Evolutionary conservation across 2,329 filamentous ascomycete species (phyloP).

Genomic region (Monosporascus sp.): DNA sequence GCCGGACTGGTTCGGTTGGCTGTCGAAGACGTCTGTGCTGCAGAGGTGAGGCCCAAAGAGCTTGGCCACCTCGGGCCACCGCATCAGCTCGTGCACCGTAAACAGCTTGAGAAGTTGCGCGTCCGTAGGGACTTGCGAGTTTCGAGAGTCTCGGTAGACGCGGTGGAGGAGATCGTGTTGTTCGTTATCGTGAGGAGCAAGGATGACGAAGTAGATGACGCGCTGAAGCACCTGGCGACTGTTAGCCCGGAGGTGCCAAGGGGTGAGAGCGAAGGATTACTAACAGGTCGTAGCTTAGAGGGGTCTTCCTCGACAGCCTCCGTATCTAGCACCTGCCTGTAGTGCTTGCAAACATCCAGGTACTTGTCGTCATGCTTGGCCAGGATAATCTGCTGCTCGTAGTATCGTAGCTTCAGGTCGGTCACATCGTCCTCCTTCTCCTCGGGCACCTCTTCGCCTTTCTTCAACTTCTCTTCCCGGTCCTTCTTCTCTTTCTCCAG

Average conservation of each 20-base stretch:
- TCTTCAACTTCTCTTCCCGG: constrained; percentile 76
- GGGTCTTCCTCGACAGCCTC: constrained; percentile 90
- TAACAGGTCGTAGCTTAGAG: constrained; percentile 76
- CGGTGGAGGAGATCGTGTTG: constrained; percentile 96
- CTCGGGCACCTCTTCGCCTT: constrained; percentile 72
- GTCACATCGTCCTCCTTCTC: constrained; percentile 86
- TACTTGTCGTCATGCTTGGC: constrained; percentile 98
- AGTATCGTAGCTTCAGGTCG: constrained; percentile 91
- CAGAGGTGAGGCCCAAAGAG: constrained; percentile 85
- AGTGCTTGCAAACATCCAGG: constrained; percentile 95
- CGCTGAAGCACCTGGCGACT: constrained; percentile 71
- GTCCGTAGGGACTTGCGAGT: constrained; percentile 71
- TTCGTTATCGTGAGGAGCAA: constrained; percentile 96
- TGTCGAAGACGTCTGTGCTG: constrained; percentile 84
- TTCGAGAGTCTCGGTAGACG: constrained; percentile 79
- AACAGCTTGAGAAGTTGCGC: constrained; percentile 88
- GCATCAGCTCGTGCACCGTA: constrained; percentile 94
- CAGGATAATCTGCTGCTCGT: constrained; percentile 93
- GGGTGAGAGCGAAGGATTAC: constrained; percentile 25
- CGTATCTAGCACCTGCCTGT: constrained; percentile 92
- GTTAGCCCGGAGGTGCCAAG: constrained; percentile 9
- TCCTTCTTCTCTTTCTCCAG: constrained; percentile 87
- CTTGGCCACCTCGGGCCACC: constrained; percentile 90
- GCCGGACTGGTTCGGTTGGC: constrained; percentile 54
- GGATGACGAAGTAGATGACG: constrained; percentile 95